Conservation (phyloP, 208 protist genomes). For the Crithidia fasciculata region DNA sequence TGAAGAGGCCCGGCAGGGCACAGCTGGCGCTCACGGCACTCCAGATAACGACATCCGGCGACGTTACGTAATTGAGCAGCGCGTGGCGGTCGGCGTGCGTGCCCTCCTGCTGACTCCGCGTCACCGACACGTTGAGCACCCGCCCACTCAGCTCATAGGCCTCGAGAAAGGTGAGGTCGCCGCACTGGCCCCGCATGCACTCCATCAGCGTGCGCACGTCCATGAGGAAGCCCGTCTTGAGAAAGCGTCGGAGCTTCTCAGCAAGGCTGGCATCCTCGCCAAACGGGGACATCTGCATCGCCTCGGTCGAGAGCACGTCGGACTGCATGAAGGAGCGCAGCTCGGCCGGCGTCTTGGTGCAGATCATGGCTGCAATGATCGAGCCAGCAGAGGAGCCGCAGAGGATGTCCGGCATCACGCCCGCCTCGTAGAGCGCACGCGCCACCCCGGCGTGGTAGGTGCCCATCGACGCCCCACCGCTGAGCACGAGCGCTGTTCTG, state of each 20-base stretch:
- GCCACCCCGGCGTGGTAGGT: conserved; percentile 83
- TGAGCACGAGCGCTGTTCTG: conserved; percentile 79
- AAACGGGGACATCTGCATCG: conserved; percentile 63
- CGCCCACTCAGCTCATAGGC: conserved; percentile 76
- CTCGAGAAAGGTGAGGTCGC: conserved; percentile 89
- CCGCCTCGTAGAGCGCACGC: conserved; percentile 60
- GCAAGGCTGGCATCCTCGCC: conserved; percentile 40
- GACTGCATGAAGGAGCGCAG: conserved; percentile 49
- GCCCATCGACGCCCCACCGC: conserved; percentile 74
- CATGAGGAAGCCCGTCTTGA: conserved; percentile 82
- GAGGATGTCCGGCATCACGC: conserved; percentile 75
- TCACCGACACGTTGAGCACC: conserved; percentile 88
- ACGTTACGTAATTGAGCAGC: conserved; percentile 86
- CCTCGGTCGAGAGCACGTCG: conserved; percentile 45
- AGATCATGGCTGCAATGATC: conserved; percentile 79
- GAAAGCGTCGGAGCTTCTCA: conserved; percentile 61
- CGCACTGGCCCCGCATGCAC: conserved; percentile 66
- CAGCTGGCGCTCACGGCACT: conserved; percentile 76
- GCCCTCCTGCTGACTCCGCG: conserved; percentile 48
- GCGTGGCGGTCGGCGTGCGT: conserved; percentile 50
- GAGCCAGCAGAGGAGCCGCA: conserved; percentile 75
- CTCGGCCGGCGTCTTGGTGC: conserved; percentile 52
- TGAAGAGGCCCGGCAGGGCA: conserved; percentile 69
- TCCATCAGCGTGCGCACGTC: conserved; percentile 74
- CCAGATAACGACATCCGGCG: conserved; percentile 84